phyloP scores from a whole-genome alignment of 768 basidiomycete species.

The Lentinula guzmanii region DNA sequence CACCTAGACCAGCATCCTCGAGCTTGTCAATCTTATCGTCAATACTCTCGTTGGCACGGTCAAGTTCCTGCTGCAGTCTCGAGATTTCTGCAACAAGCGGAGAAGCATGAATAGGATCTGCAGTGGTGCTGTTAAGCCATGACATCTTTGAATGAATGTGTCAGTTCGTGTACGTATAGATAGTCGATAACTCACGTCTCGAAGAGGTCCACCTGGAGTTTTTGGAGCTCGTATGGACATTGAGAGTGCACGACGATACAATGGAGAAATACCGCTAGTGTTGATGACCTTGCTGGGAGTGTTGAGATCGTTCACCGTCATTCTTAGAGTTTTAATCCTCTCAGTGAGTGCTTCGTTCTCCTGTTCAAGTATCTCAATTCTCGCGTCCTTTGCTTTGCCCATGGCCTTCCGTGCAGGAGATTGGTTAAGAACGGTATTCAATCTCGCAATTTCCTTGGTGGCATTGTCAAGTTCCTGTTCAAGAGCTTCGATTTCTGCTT shows the following conservation, averaged over 20 bases:
- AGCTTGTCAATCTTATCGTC: constrained; percentile 87
- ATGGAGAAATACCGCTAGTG: constrained; percentile 63
- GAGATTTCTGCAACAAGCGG: constrained; percentile 69
- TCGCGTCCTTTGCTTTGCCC: constrained; percentile 68
- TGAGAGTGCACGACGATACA: constrained; percentile 65
- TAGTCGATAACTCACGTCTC: constrained; percentile 53
- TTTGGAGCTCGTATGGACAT: constrained; percentile 65
- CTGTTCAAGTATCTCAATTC: constrained; percentile 69
- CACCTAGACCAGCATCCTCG: constrained; percentile 72
- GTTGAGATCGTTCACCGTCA: constrained; percentile 41
- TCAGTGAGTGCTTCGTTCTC: constrained; percentile 75
- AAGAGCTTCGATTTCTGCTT: constrained; percentile 57
- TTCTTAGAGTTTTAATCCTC: constrained; percentile 54
- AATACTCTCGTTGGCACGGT: constrained; percentile 75
- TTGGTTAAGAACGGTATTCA: constrained; percentile 61
- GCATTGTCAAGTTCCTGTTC: constrained; percentile 77
- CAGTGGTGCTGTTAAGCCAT: constrained; percentile 60
- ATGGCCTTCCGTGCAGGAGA: constrained; percentile 75
- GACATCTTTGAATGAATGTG: constrained; percentile 43
- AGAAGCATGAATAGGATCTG: constrained; percentile 44
- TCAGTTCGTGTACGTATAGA: neutral
- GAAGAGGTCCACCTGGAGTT: constrained; percentile 74
- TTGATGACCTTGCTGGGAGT: constrained; percentile 57
- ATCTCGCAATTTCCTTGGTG: constrained; percentile 64
- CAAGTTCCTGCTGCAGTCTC: constrained; percentile 69